These are phyloP conservation scores for Diaporthe sp. DNA, from an alignment of 2,329 filamentous ascomycete species.

Conservation along the genomic window DNA sequence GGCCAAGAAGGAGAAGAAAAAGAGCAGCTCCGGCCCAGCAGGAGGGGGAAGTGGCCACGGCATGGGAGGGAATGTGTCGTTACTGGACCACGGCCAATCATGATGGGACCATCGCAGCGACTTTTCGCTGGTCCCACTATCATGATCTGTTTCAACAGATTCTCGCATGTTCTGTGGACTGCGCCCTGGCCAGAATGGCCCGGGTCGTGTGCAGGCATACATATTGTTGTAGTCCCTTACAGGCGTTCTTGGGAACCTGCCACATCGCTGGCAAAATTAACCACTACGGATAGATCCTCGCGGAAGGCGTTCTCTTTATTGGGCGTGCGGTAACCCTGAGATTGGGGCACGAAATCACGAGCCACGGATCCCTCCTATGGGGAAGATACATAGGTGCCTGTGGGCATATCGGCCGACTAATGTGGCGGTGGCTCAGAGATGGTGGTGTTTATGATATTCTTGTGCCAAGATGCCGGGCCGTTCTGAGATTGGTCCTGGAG, in stretches of 20 bases:
- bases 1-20: constrained; percentile 88
- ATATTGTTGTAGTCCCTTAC: constrained; percentile 13
- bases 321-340: not conserved
- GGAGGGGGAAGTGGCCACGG: constrained; percentile 9
- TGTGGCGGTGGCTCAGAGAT: not conserved
- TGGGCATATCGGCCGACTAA: constrained; percentile 15
- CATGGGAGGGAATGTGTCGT: constrained; percentile 24
- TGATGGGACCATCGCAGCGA: constrained; percentile 13
- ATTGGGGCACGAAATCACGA: constrained; percentile 23
- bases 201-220: constrained; percentile 3
- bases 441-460: not conserved
- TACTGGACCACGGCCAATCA: constrained; percentile 36
- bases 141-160: not conserved
- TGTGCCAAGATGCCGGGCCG: constrained; percentile 4
- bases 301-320: constrained; percentile 34
- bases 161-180: not conserved
- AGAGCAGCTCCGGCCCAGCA: constrained; percentile 40
- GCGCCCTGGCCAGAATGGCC: not conserved
- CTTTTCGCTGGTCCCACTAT: not conserved
- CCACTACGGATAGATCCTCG: constrained; percentile 38
- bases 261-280: constrained; percentile 12
- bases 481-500: constrained; percentile 29
- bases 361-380: constrained; percentile 6
- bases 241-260: constrained; percentile 25
- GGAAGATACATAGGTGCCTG: constrained; percentile 6